Conservation (phyloP, 129 eudicot genomes). For the Chrysanthemum lavandulifolium region DNA sequence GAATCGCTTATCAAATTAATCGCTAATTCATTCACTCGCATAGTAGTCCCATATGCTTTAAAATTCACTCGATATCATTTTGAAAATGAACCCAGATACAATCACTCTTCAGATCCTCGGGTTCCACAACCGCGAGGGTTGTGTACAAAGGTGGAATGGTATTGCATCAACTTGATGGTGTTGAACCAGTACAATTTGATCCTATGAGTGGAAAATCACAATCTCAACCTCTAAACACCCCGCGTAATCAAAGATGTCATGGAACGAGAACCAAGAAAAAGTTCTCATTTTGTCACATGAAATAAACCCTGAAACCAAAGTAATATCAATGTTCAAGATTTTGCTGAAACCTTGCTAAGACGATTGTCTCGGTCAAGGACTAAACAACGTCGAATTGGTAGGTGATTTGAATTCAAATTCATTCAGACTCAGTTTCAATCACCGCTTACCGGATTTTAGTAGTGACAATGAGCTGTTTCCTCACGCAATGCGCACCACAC, state of each 20-base stretch:
- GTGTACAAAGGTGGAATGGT: conserved; percentile 12
- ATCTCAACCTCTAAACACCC: conserved; percentile 17
- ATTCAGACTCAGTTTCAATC: conserved; percentile 15
- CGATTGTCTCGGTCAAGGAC: conserved; percentile 13
- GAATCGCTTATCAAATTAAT: too few relatives aligned
- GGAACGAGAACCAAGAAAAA: conserved; percentile 17
- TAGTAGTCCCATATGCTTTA: too few relatives aligned
- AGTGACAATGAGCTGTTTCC: conserved; percentile 3
- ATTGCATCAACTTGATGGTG: conserved; percentile 21
- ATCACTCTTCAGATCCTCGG: conserved; percentile 7
- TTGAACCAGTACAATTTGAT: conserved; percentile 12
- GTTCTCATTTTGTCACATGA: conserved; percentile 15
- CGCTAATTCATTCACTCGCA: too few relatives aligned
- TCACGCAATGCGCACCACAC: neutral
- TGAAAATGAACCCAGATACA: conserved; percentile 3
- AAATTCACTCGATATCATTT: too few relatives aligned
- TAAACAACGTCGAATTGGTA: conserved; percentile 13
- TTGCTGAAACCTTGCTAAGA: conserved; percentile 19
- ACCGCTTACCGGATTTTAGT: neutral
- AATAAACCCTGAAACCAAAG: conserved; percentile 13
- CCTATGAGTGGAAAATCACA: conserved; percentile 4
- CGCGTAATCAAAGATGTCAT: conserved; percentile 11
- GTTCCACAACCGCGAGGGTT: conserved; percentile 20
- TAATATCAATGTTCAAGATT: conserved; percentile 1
- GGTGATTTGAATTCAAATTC: conserved; percentile 22